Base-by-base conservation (phyloP, 352 stramenopile species). In the Pythium chondricola region DNA sequence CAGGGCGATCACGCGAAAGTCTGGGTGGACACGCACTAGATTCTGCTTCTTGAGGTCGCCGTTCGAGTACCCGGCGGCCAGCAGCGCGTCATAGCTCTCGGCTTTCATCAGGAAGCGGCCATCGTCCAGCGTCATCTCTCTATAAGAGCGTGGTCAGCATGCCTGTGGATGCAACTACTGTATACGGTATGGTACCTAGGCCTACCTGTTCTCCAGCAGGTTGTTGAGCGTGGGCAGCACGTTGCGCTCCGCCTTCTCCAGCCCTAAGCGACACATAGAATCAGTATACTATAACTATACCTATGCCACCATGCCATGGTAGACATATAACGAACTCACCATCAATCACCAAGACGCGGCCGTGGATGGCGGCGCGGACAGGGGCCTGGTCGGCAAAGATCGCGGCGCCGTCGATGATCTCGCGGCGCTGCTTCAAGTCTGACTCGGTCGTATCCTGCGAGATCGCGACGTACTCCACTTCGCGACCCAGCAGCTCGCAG, bases 211-310 rank as follows among this genome's bases (percentile, higher is more conserved):
- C 62, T 98, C 95, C 7, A 98, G 70, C 26, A 98, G 56, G 61
- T 98, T 98, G 62, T 98, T 98, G 11, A 98, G 61, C n/a, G 94
- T 97, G 0, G 95, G 95, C 25, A 98, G 67, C 2, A 98, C 95
- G 56, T 98, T 98, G 17, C 95, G 67, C 59, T 98, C 92, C 9
- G 94, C 94, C 38, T 97, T 97, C 64, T 98, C 93, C 13, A 98
- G 45, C 3, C 79, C 81, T 92, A 22, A 5, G 21, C 11, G 46
- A 1, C 16, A 27, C 1, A 2, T 11, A 54, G 11, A 11, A 45
- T 32, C 45, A 4, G 17, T 11, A 22, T 27, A n/a, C 48, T 24
- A 29, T 18, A 45, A 0, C 18, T 13, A 7, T 17, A 20, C 20
- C 21, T 13, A 31, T 6, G n/a, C 7, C 13, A 13, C 38, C n/a